Evolutionary conservation across 768 basidiomycete species (phyloP), one percentile per base, ranked within the genome.

Genomic region (Hericium rajendrae): DNA sequence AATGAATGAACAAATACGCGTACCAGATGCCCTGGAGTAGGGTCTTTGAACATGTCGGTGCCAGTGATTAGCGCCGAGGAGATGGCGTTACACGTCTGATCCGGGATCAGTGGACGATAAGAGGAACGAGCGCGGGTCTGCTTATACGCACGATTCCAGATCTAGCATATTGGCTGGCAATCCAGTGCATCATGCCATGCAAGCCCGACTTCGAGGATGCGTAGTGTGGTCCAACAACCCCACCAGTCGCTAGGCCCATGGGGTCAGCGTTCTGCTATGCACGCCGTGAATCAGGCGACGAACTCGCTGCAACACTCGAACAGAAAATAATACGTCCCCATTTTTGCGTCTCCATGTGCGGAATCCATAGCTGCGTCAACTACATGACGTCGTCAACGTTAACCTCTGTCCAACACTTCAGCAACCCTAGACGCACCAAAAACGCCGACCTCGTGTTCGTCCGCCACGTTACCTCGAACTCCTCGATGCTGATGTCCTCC

Each of bases 221-320:
- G 55, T 82, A 81, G 57, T 82, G 80, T 0, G 80, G 79, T 0
- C 80, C 80, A 48, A 82, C 70, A 1, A 81, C 76, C 1, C 80
- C 80, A 13, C 79, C 80, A 26, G 72, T 77, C 2, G 75, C 78
- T 70, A 41, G 4, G 13, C 18, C 6, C 16, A 6, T n/a, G 53
- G 12, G 4, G 4, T 32, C 28, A 32, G 28, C 28, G 8, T 32
- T 4, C 15, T 2, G 28, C 40, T 2, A 39, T 11, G 22, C 11
- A 38, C 39, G 41, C 16, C 22, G 20, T 8, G 28, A 32, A 32
- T 32, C 28, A 8, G 2, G 28, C 8, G 8, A 60, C 66, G 39
- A 57, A 72, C 76, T 72, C 6, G 79, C 76, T 13, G 79, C 79
- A 39, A 80, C 75, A 59, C 79, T 81, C 0, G 79, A 80, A 49